Evolutionary conservation across 1,284 basidiomycete species (phyloP).

Genomic region (Apiotrichum domesticum): DNA sequence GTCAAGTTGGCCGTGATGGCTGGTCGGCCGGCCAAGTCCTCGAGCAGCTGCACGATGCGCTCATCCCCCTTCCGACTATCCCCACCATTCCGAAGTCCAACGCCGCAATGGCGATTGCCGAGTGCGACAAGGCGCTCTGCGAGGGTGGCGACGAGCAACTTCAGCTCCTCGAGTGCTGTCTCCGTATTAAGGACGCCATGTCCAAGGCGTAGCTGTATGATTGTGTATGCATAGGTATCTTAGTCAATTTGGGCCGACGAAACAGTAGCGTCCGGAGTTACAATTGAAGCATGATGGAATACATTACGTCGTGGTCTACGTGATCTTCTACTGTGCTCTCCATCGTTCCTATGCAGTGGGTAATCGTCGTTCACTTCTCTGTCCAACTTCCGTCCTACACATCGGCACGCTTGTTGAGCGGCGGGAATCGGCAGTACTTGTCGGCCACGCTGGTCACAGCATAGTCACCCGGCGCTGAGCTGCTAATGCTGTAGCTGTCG

Average conservation of each 20-base stretch:
- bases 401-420: conserved; percentile 26
- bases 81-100: conserved; percentile 73
- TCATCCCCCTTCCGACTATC: conserved; percentile 74
- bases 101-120: conserved; percentile 79
- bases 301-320: conserved; percentile 2
- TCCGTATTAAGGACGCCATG: conserved; percentile 66
- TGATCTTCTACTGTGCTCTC: not conserved
- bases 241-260: no score
- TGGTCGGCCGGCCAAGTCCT: conserved; percentile 90
- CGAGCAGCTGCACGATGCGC: conserved; percentile 86
- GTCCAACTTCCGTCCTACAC: not conserved
- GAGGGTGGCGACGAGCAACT: conserved; percentile 98
- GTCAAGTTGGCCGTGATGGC: conserved; percentile 71
- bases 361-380: not conserved
- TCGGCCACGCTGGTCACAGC: conserved; percentile 79
- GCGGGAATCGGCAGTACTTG: conserved; percentile 73
- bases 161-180: conserved; percentile 81
- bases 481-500: conserved; percentile 77
- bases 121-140: conserved; percentile 91
- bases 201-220: conserved; percentile 8
- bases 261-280: not conserved
- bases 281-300: not conserved
- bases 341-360: not conserved
- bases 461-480: conserved; percentile 70
- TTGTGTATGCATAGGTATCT: not conserved